phyloP scores from a whole-genome alignment of 768 basidiomycete species.

The Mycena venus region DNA sequence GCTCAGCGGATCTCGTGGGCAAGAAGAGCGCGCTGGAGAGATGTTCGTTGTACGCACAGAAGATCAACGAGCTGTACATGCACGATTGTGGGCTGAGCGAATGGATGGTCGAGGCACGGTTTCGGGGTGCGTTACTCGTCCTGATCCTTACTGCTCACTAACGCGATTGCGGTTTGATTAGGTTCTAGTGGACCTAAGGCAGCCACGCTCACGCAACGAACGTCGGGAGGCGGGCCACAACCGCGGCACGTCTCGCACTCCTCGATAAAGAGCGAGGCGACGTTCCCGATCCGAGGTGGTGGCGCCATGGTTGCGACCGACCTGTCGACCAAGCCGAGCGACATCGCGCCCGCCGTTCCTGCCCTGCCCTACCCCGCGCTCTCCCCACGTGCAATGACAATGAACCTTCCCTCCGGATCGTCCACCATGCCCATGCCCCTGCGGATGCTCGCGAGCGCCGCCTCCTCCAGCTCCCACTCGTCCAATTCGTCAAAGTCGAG shows the following conservation, averaged over 20 bases:
- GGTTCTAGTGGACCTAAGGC: constrained; percentile 44
- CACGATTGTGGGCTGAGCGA: constrained; percentile 83
- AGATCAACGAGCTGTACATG: constrained; percentile 85
- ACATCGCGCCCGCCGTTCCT: constrained; percentile 69
- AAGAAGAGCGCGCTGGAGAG: constrained; percentile 75
- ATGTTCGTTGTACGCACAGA: constrained; percentile 79
- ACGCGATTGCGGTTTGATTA: constrained; percentile 30
- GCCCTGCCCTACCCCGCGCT: constrained; percentile 76
- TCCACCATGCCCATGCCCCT: constrained; percentile 47
- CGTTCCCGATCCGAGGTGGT: constrained; percentile 84
- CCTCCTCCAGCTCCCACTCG: constrained; percentile 34
- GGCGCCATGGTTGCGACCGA: constrained; percentile 86
- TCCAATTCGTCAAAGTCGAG: constrained; percentile 54
- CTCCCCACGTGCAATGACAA: constrained; percentile 15
- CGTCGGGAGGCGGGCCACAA: constrained; percentile 62
- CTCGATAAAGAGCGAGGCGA: constrained; percentile 81
- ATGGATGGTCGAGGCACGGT: constrained; percentile 75
- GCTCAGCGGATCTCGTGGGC: constrained; percentile 71
- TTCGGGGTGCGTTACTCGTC: constrained; percentile 61
- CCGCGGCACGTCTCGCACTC: constrained; percentile 78
- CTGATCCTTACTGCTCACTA: constrained; percentile 28
- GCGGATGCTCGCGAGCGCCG: constrained; percentile 61
- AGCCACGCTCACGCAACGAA: constrained; percentile 51
- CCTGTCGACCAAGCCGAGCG: constrained; percentile 62
- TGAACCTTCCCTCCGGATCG: constrained; percentile 52